Evolutionary conservation across 371 early-diverging fungal species (phyloP).

Genomic region (Funneliformis caledonium): DNA sequence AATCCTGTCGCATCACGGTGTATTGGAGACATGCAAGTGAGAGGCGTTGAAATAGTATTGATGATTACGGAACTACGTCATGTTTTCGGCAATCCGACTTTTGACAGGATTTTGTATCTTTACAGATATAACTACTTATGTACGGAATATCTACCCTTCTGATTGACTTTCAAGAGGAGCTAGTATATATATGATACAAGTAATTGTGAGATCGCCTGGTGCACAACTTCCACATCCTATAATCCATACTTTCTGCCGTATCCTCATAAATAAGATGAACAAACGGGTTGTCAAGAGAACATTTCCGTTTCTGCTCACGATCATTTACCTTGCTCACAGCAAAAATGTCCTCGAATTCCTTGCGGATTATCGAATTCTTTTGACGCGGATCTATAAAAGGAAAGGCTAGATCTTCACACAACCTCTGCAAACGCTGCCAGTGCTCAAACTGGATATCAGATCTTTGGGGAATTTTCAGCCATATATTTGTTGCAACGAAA

Average conservation of each 20-base stretch:
- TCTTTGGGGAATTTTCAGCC: not conserved
- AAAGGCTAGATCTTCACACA: not conserved
- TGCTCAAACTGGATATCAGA: not conserved
- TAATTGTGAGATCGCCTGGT: not conserved
- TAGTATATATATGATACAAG: constrained; percentile 12
- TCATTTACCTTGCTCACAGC: not conserved
- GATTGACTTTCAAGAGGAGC: not conserved
- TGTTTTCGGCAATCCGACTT: constrained; percentile 10
- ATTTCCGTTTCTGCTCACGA: not conserved
- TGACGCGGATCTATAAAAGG: not conserved
- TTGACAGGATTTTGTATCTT: not conserved
- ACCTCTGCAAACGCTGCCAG: not conserved
- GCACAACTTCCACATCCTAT: not conserved
- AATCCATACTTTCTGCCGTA: not conserved
- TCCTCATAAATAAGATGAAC: not conserved
- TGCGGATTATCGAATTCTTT: not conserved
- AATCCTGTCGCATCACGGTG: not conserved
- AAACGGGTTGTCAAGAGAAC: constrained; percentile 3
- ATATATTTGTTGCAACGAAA: constrained; percentile 16
- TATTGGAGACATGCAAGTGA: constrained; percentile 6
- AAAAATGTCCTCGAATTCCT: constrained; percentile 6
- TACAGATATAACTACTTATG: constrained; percentile 13
- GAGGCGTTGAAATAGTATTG: not conserved
- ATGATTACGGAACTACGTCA: constrained; percentile 6
- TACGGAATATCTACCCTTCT: constrained; percentile 7